Percentiles rank a stretch among this genome's conserved stretches.
phyloP scores from a whole-genome alignment of 2,329 filamentous ascomycete genomes.

The Penicillium sp. region DNA sequence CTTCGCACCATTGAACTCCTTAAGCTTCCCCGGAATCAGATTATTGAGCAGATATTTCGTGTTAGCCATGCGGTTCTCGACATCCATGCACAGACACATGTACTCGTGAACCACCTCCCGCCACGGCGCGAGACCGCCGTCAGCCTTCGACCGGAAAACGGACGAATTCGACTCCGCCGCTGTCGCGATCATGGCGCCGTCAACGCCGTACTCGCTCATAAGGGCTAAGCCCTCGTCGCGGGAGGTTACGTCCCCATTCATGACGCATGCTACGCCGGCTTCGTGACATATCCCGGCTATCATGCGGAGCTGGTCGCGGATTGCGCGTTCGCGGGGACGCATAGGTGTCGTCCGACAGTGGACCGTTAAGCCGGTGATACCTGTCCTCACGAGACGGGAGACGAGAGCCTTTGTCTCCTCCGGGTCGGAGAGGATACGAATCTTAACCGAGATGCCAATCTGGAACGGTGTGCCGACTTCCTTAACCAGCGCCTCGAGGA shows the following conservation, averaged over 20 bases:
- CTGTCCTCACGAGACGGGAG: conserved; percentile 72
- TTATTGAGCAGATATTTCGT: conserved; percentile 87
- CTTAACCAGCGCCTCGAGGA: conserved; percentile 75
- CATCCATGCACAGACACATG: conserved; percentile 65
- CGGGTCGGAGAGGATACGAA: conserved; percentile 74
- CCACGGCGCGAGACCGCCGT: conserved; percentile 73
- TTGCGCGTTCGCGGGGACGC: conserved; percentile 82
- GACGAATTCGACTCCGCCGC: conserved; percentile 87
- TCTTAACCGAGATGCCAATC: conserved; percentile 96
- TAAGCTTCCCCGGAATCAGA: conserved; percentile 75
- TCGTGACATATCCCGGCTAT: conserved; percentile 74
- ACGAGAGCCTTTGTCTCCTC: conserved; percentile 76
- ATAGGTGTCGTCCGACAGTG: conserved; percentile 97
- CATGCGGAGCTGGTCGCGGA: conserved; percentile 81
- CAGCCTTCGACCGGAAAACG: conserved; percentile 67
- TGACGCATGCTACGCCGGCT: conserved; percentile 83
- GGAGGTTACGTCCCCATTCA: conserved; percentile 87
- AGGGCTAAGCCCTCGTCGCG: conserved; percentile 69
- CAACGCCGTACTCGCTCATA: conserved; percentile 74
- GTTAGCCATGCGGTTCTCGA: conserved; percentile 85
- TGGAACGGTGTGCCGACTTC: conserved; percentile 72
- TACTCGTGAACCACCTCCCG: conserved; percentile 73
- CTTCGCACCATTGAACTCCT: conserved; percentile 59
- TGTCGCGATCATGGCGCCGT: conserved; percentile 96
- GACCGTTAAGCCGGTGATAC: conserved; percentile 86